Base-by-base conservation (phyloP, 495 filamentous ascomycete species). In the Clavariopsis aquatica region DNA sequence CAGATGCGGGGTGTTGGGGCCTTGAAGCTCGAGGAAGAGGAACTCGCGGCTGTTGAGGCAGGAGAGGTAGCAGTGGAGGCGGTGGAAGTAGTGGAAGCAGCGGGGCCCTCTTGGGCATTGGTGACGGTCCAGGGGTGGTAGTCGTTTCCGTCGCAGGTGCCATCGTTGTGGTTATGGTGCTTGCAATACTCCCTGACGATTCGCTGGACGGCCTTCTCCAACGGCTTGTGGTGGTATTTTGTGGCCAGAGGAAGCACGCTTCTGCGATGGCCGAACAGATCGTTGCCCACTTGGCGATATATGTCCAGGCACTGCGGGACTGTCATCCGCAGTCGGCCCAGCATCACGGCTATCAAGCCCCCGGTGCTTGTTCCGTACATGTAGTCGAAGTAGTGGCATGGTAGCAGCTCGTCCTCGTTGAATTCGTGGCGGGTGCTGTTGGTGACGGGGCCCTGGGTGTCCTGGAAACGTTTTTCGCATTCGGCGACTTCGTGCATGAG, bases 321-420 rank as follows among this genome's bases (percentile, higher is more conserved):
- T 1, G 75, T 78, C 81, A 85, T 83, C 28, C 78, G 73, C 12
- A 84, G 69, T 15, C 83, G 72, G 1, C 81, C 82, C 7, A 85
- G 75, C 74, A 84, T 79, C 24, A 83, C 83, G 1, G 79, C 77
- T 57, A 85, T 83, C 1, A 85, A 71, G 12, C 81, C 78, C n/a
- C 62, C 66, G 8, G 60, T 76, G 47, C 73, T 70, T 22, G 73
- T 77, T 51, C 79, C 79, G 54, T 76, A 79, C 64, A 82, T 78
- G 56, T 74, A 78, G 64, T 82, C 79, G 68, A 82, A 82, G 66
- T 79, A 80, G 53, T 80, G 76, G 60, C 76, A 79, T 31, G 77
- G 79, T 3, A 79, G 63, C 20, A 77, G 67, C 19, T 76, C 68
- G 24, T 77, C 68, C 53, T 76, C 72, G 24, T 66, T 63, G 57